Conservation (phyloP, 2,329 filamentous ascomycete genomes). For the Xylariaceae sp. region DNA sequence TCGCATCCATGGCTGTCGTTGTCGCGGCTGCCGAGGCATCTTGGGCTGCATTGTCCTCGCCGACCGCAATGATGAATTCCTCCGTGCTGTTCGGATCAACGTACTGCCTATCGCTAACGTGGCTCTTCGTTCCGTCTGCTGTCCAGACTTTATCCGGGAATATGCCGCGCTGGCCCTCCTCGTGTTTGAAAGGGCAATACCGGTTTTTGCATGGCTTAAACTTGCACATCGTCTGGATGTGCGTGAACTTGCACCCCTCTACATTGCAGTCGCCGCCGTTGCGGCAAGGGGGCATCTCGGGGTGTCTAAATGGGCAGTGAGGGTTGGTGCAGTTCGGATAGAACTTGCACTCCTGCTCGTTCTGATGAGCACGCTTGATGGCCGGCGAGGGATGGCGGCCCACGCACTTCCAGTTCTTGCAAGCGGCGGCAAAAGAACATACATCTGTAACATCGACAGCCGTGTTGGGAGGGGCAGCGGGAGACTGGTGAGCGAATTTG, state of each 20-base stretch:
- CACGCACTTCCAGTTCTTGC: conserved; percentile 93
- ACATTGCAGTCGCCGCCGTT: conserved; percentile 86
- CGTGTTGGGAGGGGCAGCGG: conserved; percentile 72
- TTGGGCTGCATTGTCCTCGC: conserved; percentile 36
- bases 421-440: conserved; percentile 82
- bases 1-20: conserved; percentile 17
- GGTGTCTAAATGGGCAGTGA: conserved; percentile 83
- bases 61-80: conserved; percentile 64
- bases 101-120: conserved; percentile 87
- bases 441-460: conserved; percentile 72
- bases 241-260: conserved; percentile 81
- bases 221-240: conserved; percentile 77
- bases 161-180: conserved; percentile 78
- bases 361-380: conserved; percentile 68
- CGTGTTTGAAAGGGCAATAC: conserved; percentile 84
- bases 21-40: conserved; percentile 3
- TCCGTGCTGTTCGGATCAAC: conserved; percentile 63
- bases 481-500: conserved; percentile 90
- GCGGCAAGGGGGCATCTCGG: conserved; percentile 76
- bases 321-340: conserved; percentile 88
- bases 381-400: conserved; percentile 90
- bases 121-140: conserved; percentile 53
- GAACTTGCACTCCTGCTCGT: conserved; percentile 83
- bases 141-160: conserved; percentile 92
- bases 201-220: conserved; percentile 89